Base-by-base conservation (phyloP, 768 basidiomycete genomes). In the Austroboletus festivus region DNA sequence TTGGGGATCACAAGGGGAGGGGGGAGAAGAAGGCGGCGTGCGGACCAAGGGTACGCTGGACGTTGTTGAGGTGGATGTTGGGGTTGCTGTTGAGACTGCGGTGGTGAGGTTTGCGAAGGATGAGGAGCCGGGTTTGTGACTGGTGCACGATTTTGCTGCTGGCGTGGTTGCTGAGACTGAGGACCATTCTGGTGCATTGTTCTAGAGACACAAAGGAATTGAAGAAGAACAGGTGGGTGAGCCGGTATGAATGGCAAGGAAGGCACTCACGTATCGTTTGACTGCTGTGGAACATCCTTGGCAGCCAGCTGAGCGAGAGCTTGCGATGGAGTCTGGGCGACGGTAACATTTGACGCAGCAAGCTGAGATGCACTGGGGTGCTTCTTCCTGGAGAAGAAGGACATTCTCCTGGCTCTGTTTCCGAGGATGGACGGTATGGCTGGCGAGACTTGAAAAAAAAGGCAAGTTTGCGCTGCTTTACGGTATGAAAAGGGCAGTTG, bases 361-460 rank as follows among this genome's bases (percentile, higher is more conserved):
- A 71, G 68, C 56, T 76, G 76, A 20, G 68, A 70, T 56, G 71
- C 69, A 42, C 71, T 78, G 45, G 80, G 76, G 55, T 83, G 79
- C 80, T 88, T 90, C 84, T 83, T 89, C 79, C 87, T 80, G 38
- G 81, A 85, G 80, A 92, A 92, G 87, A 90, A 92, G 78, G 88
- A 89, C 89, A 92, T 92, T 82, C 85, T 85, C 68, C 83, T 73
- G 55, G 80, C 62, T 70, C 79, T 77, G 65, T 66, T 64, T 56
- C 74, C 73, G 66, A 84, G 70, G 68, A 85, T 68, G 64, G 79
- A 86, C 81, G 82, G 77, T 78, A 85, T 85, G 81, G 79, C 70
- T 76, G 78, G 61, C 58, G 46, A 63, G 26, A 43, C 38, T 44
- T 12, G 40, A 53, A 42, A 56, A 56, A 52, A 60, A 58, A 15